These are phyloP conservation scores for Calonectria pseudoreteaudii DNA, from an alignment of 2,329 filamentous ascomycete genomes.

Conservation along the genomic window DNA sequence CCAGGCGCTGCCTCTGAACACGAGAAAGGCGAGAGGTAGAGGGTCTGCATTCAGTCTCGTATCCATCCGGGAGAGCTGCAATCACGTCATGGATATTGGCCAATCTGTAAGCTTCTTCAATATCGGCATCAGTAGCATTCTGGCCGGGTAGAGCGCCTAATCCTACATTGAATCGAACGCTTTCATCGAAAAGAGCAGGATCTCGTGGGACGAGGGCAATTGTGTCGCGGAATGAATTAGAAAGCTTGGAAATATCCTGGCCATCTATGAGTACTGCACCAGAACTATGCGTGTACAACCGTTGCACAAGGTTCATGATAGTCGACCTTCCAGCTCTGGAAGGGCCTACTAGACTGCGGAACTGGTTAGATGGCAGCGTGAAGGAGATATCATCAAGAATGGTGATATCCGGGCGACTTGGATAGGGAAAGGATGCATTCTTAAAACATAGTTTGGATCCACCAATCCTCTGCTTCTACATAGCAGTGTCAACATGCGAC, in stretches of 20 bases:
- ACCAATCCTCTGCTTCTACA: too few relatives aligned
- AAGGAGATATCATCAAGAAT: conserved; percentile 69
- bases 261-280: conserved; percentile 58
- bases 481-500: too few relatives aligned
- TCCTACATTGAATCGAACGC: conserved; percentile 66
- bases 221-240: conserved; percentile 58
- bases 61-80: conserved; percentile 70
- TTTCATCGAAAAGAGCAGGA: conserved; percentile 67
- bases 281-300: conserved; percentile 58
- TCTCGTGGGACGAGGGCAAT: conserved; percentile 70
- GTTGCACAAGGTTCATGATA: conserved; percentile 66
- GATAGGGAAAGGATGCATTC: conserved; percentile 74
- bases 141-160: conserved; percentile 66
- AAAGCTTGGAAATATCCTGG: conserved; percentile 56
- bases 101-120: conserved; percentile 73
- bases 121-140: conserved; percentile 68
- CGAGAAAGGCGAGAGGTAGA: conserved; percentile 80
- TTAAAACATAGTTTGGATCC: too few relatives aligned
- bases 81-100: conserved; percentile 81
- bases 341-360: conserved; percentile 73
- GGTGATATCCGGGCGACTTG: conserved; percentile 67
- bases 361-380: conserved; percentile 67
- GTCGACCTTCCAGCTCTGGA: conserved; percentile 77
- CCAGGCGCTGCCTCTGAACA: conserved; percentile 81
- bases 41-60: conserved; percentile 75